Evolutionary conservation across 2,329 filamentous ascomycete genomes (phyloP), one percentile per base, ranked within the genome.

Genomic region (Cladosporium austrohemisphaericum): DNA sequence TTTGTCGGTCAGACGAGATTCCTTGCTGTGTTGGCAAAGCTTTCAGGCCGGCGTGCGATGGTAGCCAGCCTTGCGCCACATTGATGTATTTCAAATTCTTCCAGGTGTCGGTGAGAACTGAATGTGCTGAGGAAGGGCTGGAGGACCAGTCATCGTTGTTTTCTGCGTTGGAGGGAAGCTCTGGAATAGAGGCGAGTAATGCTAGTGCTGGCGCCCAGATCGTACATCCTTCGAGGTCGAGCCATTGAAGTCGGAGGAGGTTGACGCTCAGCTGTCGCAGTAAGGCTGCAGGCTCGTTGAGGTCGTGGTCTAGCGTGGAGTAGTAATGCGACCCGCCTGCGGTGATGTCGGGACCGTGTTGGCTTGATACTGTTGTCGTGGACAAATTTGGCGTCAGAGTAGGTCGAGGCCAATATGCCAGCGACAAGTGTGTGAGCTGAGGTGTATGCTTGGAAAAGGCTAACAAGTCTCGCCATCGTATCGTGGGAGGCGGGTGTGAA

Each of bases 351-450:
- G 69, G 67, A 14, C 67, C 68, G 43, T 69, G 61, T 20, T 67
- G 65, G 16, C 66, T 68, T 13, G 65, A 61, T 9, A 77, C 66
- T 9, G 70, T 72, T 5, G 72, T 62, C 7, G 71, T 73, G 2
- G 66, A 65, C 2, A 78, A 67, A 52, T 79, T 76, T 0, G 78
- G 77, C 0, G 77, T 80, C n/a, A 77, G 65, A 0, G 75, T 78
- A 2, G 81, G 81, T 16, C 71, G 66, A 2, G 80, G 79, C 81
- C 81, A 85, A 60, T 80, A 72, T 2, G 80, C 80, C 2, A 85
- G 69, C 0, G 80, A 84, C 2, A 85, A 68, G 55, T 84, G 80
- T 0, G 79, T 83, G 19, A 85, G 61, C 3, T 73, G 79, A n/a
- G 76, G 70, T 1, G 81, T 63, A 20, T 76, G 69, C 0, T 74